Evolutionary conservation across 768 basidiomycete species (phyloP).

Genomic region (Sarcodon aspratus): DNA sequence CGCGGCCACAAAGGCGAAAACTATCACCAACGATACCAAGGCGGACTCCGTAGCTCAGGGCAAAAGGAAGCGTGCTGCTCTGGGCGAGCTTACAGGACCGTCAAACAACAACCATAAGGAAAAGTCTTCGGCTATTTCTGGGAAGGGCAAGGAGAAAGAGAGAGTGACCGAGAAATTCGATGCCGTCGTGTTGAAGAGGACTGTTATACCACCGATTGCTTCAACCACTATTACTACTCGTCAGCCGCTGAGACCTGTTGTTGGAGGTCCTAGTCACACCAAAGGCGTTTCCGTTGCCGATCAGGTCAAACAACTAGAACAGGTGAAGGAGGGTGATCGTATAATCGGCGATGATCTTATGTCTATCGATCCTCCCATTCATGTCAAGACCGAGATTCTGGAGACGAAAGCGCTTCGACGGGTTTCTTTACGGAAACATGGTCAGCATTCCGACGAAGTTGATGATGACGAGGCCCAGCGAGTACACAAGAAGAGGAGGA

Average conservation of each 20-base stretch:
- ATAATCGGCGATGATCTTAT: constrained; percentile 38
- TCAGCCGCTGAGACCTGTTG: constrained; percentile 45
- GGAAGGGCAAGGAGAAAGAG: constrained; percentile 47
- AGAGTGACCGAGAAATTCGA: constrained; percentile 40
- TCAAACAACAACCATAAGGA: constrained; percentile 35
- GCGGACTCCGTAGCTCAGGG: constrained; percentile 34
- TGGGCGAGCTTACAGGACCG: constrained; percentile 55
- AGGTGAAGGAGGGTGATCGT: constrained; percentile 20
- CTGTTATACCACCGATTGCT: constrained; percentile 30
- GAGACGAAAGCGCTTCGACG: background rate
- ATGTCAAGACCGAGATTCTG: constrained; percentile 7
- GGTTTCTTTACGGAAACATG: constrained; percentile 2
- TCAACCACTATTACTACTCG: constrained; percentile 21
- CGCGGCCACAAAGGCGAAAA: constrained; percentile 42
- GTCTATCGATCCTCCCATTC: constrained; percentile 22
- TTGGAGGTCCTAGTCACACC: constrained; percentile 11
- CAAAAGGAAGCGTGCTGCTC: constrained; percentile 68
- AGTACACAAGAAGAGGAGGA: constrained; percentile 64
- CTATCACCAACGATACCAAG: constrained; percentile 21
- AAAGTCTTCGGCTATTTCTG: constrained; percentile 16
- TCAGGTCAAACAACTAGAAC: constrained; percentile 14
- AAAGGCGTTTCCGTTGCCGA: constrained; percentile 5
- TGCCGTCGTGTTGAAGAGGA: constrained; percentile 46
- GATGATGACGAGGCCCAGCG: constrained; percentile 50
- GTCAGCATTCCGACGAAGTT: constrained; percentile 14